A percentile compares a stretch with the other conserved stretches of the same genome.
Evolutionary conservation across 257 asterid species (phyloP).

Genomic region (Pogostemon cablin): DNA sequence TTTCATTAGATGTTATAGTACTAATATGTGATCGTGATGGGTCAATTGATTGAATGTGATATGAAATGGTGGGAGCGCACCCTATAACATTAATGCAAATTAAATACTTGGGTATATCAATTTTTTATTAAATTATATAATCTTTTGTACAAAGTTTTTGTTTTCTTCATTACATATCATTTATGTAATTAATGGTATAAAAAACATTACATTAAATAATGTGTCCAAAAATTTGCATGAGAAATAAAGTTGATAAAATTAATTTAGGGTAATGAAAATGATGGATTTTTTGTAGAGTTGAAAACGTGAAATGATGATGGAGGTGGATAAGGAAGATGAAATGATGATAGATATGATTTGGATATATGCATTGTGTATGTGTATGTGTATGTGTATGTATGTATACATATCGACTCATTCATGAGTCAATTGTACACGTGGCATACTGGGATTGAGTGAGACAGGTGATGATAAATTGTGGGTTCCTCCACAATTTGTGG

Average conservation of each 20-base stretch:
- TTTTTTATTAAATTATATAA: too few species aligned
- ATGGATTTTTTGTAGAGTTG: background rate
- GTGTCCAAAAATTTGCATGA: too few species aligned
- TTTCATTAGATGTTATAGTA: too few species aligned
- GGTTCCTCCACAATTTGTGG: conserved; percentile 25
- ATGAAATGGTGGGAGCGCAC: background rate
- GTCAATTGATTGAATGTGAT: background rate
- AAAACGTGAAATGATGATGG: background rate
- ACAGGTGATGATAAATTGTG: conserved; percentile 12
- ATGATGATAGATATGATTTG: background rate
- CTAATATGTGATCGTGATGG: background rate
- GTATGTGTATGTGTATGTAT: background rate
- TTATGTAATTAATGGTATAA: too few species aligned
- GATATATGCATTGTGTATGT: background rate
- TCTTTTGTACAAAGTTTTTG: too few species aligned
- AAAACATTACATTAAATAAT: too few species aligned
- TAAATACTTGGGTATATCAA: too few species aligned
- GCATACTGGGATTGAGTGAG: conserved; percentile 16
- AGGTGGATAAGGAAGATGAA: background rate
- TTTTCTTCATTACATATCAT: too few species aligned
- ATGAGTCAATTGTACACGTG: conserved; percentile 17
- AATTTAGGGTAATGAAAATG: background rate
- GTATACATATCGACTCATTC: background rate
- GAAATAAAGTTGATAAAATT: background rate
- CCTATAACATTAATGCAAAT: too few species aligned